phyloP scores from a whole-genome alignment of 2,329 filamentous ascomycete genomes.

The Aspergillus ruber region DNA sequence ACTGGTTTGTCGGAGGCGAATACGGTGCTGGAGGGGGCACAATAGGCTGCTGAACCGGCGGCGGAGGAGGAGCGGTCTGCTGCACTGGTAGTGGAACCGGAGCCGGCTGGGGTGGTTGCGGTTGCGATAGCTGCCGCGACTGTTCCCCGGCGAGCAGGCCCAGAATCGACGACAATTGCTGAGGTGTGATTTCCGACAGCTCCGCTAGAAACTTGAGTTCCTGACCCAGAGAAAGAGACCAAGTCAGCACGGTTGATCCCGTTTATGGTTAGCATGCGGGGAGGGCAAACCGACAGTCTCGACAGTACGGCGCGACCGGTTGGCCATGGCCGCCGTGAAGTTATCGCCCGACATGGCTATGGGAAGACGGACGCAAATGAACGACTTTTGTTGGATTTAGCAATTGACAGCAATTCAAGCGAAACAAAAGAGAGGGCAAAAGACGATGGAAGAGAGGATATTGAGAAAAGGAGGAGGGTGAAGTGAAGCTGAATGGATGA shows the following conservation, averaged over 20 bases:
- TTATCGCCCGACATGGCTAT: conserved; percentile 28
- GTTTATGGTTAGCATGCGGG: not conserved
- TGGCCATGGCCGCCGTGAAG: conserved; percentile 55
- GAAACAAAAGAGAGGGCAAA: too few species aligned
- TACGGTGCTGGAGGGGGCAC: conserved; percentile 30
- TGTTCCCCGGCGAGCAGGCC: conserved; percentile 55
- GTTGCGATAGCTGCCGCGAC: conserved; percentile 11
- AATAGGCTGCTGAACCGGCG: conserved; percentile 14
- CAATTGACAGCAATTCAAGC: too few species aligned
- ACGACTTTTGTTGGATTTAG: not conserved
- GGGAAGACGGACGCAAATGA: not conserved
- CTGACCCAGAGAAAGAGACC: conserved; percentile 40
- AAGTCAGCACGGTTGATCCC: conserved; percentile 3
- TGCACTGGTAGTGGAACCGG: conserved; percentile 20
- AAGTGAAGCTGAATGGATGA: too few species aligned
- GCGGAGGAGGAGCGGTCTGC: conserved; percentile 7
- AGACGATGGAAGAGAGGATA: too few species aligned
- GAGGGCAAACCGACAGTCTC: conserved; percentile 59
- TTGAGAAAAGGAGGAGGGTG: too few species aligned
- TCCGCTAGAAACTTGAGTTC: conserved; percentile 88
- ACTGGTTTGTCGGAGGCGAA: conserved; percentile 33
- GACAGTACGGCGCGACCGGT: conserved; percentile 79
- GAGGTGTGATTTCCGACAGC: conserved; percentile 67
- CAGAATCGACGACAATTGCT: conserved; percentile 69
- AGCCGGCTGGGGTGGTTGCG: conserved; percentile 14